Base-by-base conservation (phyloP, 768 basidiomycete genomes). In the Kwoniella mangroviensis region DNA sequence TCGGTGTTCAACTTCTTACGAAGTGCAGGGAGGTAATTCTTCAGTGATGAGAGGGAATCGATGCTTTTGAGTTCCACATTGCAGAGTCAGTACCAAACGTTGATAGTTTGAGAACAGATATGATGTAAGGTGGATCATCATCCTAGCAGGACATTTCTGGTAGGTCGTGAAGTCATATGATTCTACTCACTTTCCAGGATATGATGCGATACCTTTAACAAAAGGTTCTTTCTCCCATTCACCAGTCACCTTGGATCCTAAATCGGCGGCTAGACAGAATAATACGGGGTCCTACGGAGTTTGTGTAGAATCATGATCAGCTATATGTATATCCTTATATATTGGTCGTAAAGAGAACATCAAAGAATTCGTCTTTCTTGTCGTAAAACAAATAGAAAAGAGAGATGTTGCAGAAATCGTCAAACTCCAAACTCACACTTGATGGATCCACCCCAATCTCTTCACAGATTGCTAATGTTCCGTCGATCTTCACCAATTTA, bases 201-300 rank as follows among this genome's bases (percentile, higher is more conserved):
- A 69, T 43, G 67, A 63, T 13, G 67, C 60, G 7, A 62, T 24
- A 63, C 67, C 81, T 17, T 76, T 64, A 43, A 83, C 72, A 64
- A 78, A 84, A 9, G 73, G 75, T 21, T 67, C 76, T 68, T 81
- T 79, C 62, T 77, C 73, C 77, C 81, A 78, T 70, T 79, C 77
- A 40, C 83, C 83, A 21, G 81, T 76, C 2, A 71, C 74, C 65
- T 81, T 81, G 22, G 80, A 82, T 15, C 79, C 79, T 22, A 84
- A 72, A 74, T 84, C 83, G 15, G 74, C 69, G 19, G 82, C 81
- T 5, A 84, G 70, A 68, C 82, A 81, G 70, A 83, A 84, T n/a
- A 84, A 73, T 11, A 80, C 81, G 19, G 79, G 63, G 58, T 84
- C 83, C 76, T 83, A 56, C 13, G 67, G 63, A 34, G 9, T 28